These are phyloP conservation scores for Pseudogymnoascus sp. DNA, from an alignment of 2,329 filamentous ascomycete genomes.

Conservation along the genomic window DNA sequence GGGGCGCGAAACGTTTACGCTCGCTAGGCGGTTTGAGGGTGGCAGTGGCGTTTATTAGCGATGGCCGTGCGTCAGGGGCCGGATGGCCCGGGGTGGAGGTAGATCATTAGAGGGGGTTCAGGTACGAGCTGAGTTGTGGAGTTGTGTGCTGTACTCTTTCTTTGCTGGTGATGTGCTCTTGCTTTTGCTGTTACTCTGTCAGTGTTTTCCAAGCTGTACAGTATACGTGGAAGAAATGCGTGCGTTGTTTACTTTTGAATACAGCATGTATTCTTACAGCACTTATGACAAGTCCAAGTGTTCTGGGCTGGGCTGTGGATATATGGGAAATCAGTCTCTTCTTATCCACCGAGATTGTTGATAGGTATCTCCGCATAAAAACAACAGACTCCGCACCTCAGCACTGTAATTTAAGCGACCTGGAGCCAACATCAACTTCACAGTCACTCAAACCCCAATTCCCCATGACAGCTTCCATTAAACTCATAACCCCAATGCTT, in stretches of 20 bases:
- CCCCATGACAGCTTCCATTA: background rate
- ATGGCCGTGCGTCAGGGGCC: background rate
- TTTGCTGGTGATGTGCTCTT: background rate
- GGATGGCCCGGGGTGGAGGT: background rate
- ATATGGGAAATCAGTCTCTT: background rate
- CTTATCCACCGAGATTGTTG: no score
- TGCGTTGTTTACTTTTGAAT: background rate
- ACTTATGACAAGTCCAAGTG: no score
- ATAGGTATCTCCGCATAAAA: no score
- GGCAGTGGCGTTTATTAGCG: conserved; percentile 1
- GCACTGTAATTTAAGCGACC: background rate
- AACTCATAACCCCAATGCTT: background rate
- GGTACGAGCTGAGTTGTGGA: no score
- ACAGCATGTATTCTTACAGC: background rate
- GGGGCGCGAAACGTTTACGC: conserved; percentile 2
- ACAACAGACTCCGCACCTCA: background rate
- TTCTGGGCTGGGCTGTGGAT: background rate
- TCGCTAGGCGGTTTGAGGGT: background rate
- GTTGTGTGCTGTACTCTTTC: background rate
- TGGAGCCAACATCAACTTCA: background rate
- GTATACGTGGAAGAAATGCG: background rate
- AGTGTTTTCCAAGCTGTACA: background rate
- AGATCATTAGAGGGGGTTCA: background rate
- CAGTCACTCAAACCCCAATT: background rate
- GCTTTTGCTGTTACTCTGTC: no score